Evolutionary conservation across 2,329 filamentous ascomycete species (phyloP).

Genomic region (Rutstroemia sydowiana): DNA sequence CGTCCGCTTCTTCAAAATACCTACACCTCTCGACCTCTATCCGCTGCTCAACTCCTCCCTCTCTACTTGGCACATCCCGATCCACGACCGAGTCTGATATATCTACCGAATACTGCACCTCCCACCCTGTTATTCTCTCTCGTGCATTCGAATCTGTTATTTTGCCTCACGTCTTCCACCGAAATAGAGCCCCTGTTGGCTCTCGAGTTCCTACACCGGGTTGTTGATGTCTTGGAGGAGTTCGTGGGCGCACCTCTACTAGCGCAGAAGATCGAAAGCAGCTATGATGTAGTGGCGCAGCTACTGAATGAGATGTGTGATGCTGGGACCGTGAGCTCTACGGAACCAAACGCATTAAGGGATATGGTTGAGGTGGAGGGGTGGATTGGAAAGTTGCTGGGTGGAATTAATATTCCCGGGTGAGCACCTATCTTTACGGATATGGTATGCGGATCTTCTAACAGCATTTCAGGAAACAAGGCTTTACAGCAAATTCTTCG

Average conservation of each 20-base stretch:
- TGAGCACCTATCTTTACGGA: constrained; percentile 30
- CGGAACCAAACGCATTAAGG: constrained; percentile 84
- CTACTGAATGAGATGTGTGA: constrained; percentile 95
- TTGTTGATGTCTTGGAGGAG: constrained; percentile 88
- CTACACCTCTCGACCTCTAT: constrained; percentile 75
- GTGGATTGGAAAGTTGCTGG: constrained; percentile 80
- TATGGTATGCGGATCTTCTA: background rate
- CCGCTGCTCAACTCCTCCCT: constrained; percentile 68
- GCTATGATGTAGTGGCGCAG: constrained; percentile 91
- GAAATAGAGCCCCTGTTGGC: constrained; percentile 86
- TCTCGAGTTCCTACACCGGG: constrained; percentile 88
- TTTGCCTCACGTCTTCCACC: constrained; percentile 74
- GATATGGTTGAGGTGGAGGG: constrained; percentile 90
- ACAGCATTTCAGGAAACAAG: constrained; percentile 23
- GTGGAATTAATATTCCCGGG: constrained; percentile 78
- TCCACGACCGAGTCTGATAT: constrained; percentile 79
- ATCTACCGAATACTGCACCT: constrained; percentile 73
- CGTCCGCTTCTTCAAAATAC: constrained; percentile 80
- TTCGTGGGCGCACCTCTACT: constrained; percentile 85
- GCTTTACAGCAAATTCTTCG: constrained; percentile 23
- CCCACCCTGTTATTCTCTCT: constrained; percentile 85
- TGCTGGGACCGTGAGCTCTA: constrained; percentile 79
- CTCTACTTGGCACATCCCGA: constrained; percentile 77
- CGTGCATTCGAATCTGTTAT: constrained; percentile 77
- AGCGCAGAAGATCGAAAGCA: constrained; percentile 77